Evolutionary conservation across 2,329 filamentous ascomycete genomes (phyloP).

Genomic region (Xylariaceae sp.): DNA sequence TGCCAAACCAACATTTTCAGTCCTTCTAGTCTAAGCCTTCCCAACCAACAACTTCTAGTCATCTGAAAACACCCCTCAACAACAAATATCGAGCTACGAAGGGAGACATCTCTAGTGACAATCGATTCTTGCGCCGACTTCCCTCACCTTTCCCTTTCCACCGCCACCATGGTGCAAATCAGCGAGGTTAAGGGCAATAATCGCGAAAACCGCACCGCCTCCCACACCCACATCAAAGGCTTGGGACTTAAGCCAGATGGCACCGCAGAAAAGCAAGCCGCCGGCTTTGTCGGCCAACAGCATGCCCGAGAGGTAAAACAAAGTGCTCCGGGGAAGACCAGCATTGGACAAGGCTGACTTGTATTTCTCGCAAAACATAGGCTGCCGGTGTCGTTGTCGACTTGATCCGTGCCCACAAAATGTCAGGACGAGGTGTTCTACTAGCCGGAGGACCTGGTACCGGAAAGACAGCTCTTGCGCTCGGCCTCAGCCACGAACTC

Average conservation of each 20-base stretch:
- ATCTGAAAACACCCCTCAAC: neutral
- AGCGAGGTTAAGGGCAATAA: constrained; percentile 94
- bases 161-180: constrained; percentile 78
- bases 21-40: constrained; percentile 6
- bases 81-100: constrained; percentile 1
- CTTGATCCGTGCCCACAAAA: constrained; percentile 93
- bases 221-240: constrained; percentile 97
- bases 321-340: neutral
- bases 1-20: constrained; percentile 27
- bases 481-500: constrained; percentile 95
- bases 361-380: constrained; percentile 49
- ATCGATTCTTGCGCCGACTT: constrained; percentile 1
- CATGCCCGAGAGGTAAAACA: constrained; percentile 80
- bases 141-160: constrained; percentile 2
- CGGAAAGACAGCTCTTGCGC: constrained; percentile 93
- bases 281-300: constrained; percentile 89
- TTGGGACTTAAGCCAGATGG: constrained; percentile 88
- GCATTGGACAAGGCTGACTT: constrained; percentile 21
- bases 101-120: neutral
- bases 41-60: constrained; percentile 13
- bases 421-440: constrained; percentile 93
- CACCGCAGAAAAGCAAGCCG: constrained; percentile 77
- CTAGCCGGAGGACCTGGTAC: constrained; percentile 94
- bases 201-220: constrained; percentile 94
- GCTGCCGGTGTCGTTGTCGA: constrained; percentile 96